A percentile compares a stretch with the other conserved stretches of the same genome.
Evolutionary conservation across 495 filamentous ascomycete genomes (phyloP).

Genomic region (Alectoria sarmentosa): DNA sequence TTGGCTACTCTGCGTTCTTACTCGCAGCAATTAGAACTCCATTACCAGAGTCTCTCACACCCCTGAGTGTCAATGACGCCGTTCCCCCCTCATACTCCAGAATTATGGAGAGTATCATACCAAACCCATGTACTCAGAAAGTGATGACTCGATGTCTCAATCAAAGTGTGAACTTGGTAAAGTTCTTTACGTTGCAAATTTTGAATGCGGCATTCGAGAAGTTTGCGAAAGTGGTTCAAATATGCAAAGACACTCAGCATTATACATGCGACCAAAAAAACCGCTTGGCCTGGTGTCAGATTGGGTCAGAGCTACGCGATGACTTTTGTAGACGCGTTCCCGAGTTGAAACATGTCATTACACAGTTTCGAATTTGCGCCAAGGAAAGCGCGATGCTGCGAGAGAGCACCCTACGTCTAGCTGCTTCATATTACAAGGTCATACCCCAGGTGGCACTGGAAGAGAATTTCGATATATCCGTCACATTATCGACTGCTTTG

Average conservation of each 20-base stretch:
- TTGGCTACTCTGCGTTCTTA: constrained; percentile 83
- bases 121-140: constrained; percentile 72
- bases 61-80: not conserved
- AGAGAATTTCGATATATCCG: constrained; percentile 79
- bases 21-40: constrained; percentile 70
- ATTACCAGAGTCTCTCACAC: constrained; percentile 41
- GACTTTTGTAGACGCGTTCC: constrained; percentile 78
- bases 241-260: constrained; percentile 32
- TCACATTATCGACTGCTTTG: constrained; percentile 60
- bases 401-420: constrained; percentile 65
- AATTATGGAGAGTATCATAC: constrained; percentile 78
- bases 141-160: constrained; percentile 70
- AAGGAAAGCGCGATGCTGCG: constrained; percentile 65
- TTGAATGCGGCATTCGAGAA: constrained; percentile 74
- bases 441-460: constrained; percentile 71
- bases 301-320: constrained; percentile 53
- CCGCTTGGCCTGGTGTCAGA: constrained; percentile 50
- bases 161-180: constrained; percentile 64
- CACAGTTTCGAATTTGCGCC: constrained; percentile 56
- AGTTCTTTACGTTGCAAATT: constrained; percentile 74
- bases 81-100: constrained; percentile 57
- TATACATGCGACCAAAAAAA: not conserved
- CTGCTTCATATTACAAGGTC: constrained; percentile 73
- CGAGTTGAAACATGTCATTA: constrained; percentile 65
- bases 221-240: constrained; percentile 49